Conservation (phyloP, 495 filamentous ascomycete species). For the Astrothelium macrocarpum region DNA sequence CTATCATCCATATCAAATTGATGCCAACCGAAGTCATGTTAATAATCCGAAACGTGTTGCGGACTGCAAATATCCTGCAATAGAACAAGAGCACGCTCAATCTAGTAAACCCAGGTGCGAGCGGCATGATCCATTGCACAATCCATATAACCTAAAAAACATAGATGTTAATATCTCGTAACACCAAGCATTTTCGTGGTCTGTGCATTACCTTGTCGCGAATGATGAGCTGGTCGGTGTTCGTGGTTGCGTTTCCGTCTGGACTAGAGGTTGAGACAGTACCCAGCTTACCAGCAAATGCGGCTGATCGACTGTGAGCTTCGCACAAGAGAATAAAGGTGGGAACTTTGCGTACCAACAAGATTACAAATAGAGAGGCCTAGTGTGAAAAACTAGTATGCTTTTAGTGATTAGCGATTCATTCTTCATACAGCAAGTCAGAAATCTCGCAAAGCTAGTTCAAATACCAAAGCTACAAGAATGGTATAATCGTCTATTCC, state of each 20-base stretch:
- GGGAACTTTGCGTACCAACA: conserved; percentile 35
- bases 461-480: conserved; percentile 27
- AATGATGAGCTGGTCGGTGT: not conserved
- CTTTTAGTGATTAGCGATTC: not conserved
- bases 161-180: not conserved
- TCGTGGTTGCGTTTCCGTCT: not conserved
- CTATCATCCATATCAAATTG: not conserved
- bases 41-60: not conserved
- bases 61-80: not conserved
- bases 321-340: conserved; percentile 28
- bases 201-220: not conserved
- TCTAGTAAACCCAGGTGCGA: not conserved
- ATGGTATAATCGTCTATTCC: conserved; percentile 38
- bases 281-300: not conserved
- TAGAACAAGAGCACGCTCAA: not conserved
- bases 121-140: not conserved
- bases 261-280: not conserved
- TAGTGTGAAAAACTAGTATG: conserved; percentile 34
- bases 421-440: conserved; percentile 23
- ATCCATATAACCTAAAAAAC: not conserved
- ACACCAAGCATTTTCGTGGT: not conserved
- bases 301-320: not conserved
- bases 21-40: not conserved
- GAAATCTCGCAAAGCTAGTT: conserved; percentile 16
- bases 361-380: not conserved